phyloP scores from a whole-genome alignment of 2,329 filamentous ascomycete species.

The Penicillium vulpinum region DNA sequence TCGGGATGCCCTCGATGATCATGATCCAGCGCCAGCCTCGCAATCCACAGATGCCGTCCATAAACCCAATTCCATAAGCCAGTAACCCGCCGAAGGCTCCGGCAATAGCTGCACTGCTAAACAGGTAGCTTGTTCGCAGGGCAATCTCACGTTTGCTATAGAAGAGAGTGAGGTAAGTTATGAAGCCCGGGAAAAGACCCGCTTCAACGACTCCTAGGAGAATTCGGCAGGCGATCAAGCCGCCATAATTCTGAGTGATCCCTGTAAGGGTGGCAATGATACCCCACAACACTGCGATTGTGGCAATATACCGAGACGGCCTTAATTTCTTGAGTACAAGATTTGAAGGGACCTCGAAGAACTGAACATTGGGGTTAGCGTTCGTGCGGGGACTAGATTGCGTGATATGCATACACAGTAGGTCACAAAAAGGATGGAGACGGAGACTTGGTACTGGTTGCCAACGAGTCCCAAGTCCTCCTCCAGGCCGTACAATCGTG shows the following conservation, averaged over 20 bases:
- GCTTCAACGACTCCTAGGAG: constrained; percentile 69
- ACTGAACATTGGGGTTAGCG: constrained; percentile 18
- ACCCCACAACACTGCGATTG: constrained; percentile 62
- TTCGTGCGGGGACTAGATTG: not conserved
- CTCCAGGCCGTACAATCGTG: constrained; percentile 64
- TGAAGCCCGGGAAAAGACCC: constrained; percentile 66
- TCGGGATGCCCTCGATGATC: constrained; percentile 58
- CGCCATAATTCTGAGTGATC: constrained; percentile 63
- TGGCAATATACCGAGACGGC: constrained; percentile 58
- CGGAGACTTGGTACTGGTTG: constrained; percentile 69
- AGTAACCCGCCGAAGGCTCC: constrained; percentile 72
- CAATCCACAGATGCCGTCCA: constrained; percentile 66
- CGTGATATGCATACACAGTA: constrained; percentile 48
- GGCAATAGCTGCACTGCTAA: constrained; percentile 64
- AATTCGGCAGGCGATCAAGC: constrained; percentile 67
- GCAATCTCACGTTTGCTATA: constrained; percentile 74
- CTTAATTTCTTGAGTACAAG: constrained; percentile 63
- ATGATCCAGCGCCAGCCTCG: constrained; percentile 73
- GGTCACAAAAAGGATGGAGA: constrained; percentile 68
- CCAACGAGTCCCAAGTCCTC: constrained; percentile 60
- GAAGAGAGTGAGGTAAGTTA: constrained; percentile 73
- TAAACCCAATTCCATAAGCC: constrained; percentile 70
- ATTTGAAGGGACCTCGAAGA: constrained; percentile 66
- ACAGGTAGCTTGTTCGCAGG: constrained; percentile 70
- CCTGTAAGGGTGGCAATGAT: constrained; percentile 57